phyloP scores from a whole-genome alignment of 2,329 filamentous ascomycete species.

The Epichloe hybrida region DNA sequence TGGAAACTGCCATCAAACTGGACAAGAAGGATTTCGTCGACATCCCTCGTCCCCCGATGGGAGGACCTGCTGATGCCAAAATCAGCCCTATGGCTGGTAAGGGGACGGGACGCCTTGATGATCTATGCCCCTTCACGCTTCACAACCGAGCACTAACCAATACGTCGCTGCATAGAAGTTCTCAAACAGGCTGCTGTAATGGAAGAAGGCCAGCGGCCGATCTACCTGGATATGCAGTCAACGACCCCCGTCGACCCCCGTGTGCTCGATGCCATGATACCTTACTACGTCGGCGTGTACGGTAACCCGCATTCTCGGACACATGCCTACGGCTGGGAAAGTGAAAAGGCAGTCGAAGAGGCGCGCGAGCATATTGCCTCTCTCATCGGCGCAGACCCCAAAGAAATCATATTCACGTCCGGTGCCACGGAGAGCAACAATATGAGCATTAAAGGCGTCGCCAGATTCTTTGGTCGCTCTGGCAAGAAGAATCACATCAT shows the following conservation, averaged over 20 bases:
- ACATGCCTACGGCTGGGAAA: conserved; percentile 98
- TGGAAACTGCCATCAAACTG: conserved; percentile 75
- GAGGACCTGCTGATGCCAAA: conserved; percentile 33
- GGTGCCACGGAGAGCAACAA: conserved; percentile 98
- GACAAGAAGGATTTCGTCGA: conserved; percentile 73
- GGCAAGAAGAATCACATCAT: conserved; percentile 99
- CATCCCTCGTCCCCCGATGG: conserved; percentile 23
- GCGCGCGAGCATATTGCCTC: conserved; percentile 72
- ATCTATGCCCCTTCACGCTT: background rate
- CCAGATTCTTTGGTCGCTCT: conserved; percentile 80
- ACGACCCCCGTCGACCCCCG: conserved; percentile 91
- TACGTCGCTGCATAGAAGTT: conserved; percentile 38
- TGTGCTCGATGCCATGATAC: conserved; percentile 92
- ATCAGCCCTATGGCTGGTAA: conserved; percentile 63
- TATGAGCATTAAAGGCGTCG: conserved; percentile 98
- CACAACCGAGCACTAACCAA: background rate
- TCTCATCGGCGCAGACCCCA: conserved; percentile 85
- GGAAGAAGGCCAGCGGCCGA: conserved; percentile 84
- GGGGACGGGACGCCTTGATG: background rate
- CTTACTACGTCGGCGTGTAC: conserved; percentile 83
- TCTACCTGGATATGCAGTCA: conserved; percentile 97
- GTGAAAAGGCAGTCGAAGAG: conserved; percentile 81
- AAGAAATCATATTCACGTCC: conserved; percentile 98
- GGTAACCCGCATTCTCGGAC: conserved; percentile 96
- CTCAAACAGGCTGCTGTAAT: conserved; percentile 85